Conservation (phyloP, 2,329 filamentous ascomycete species). For the Dactylellina drechsleri region DNA sequence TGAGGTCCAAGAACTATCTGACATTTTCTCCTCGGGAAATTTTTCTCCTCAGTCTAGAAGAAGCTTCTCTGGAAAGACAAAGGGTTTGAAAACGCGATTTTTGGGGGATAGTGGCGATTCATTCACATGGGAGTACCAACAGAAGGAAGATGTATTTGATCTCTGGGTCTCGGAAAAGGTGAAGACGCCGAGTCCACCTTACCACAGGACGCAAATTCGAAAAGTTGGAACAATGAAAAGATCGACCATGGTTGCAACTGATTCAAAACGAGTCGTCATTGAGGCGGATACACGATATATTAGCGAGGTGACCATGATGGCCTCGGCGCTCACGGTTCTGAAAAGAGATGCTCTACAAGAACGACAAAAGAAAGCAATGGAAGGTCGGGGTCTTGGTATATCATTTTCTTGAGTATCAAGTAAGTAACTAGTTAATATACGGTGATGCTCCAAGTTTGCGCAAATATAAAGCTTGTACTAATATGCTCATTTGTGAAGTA, state of each 20-base stretch:
- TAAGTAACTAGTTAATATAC: too few relatives aligned
- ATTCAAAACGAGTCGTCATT: conserved; percentile 42
- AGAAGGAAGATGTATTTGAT: conserved; percentile 42
- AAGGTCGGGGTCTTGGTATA: too few relatives aligned
- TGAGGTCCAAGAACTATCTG: conserved; percentile 27
- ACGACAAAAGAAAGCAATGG: conserved; percentile 32
- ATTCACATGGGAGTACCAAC: conserved; percentile 38
- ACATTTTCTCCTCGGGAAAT: conserved; percentile 11
- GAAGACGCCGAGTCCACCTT: conserved; percentile 11
- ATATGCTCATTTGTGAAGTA: too few relatives aligned
- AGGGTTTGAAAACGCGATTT: conserved; percentile 38
- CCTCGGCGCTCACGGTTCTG: conserved; percentile 38
- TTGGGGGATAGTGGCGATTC: conserved; percentile 21
- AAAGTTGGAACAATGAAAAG: conserved; percentile 47
- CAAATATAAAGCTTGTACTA: too few relatives aligned
- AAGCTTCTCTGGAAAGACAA: conserved; percentile 31
- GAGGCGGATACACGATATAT: conserved; percentile 46
- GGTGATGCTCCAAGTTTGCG: too few relatives aligned
- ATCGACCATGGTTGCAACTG: conserved; percentile 24
- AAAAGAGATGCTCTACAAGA: conserved; percentile 51
- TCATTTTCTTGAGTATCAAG: too few relatives aligned
- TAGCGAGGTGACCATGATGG: conserved; percentile 42
- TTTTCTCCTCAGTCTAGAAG: conserved; percentile 9
- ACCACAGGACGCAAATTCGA: conserved; percentile 26
- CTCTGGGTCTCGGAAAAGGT: conserved; percentile 41